Percentiles rank a stretch among this genome's conserved stretches.
These are phyloP conservation scores for Wickerhamomyces queroliae DNA, from an alignment of 805 yeast genomes.

Conservation along the genomic window DNA sequence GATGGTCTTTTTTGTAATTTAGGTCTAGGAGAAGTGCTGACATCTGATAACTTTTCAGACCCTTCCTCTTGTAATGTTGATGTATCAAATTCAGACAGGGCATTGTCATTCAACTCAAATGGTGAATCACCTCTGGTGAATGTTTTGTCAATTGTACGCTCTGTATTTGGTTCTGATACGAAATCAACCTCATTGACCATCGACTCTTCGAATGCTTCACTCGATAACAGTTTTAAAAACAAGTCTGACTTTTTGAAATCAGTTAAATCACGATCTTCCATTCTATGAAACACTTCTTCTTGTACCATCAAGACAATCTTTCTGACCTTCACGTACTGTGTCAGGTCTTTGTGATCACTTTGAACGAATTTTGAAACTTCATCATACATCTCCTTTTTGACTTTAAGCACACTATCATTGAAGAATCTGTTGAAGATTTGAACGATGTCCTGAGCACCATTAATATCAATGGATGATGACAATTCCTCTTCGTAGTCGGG, in stretches of 20 bases:
- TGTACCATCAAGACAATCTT: slow-evolving; percentile 57
- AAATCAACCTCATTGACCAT: slow-evolving; percentile 22
- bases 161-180: slow-evolving; percentile 4
- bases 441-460: slow-evolving; percentile 45
- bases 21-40: background rate
- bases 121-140: background rate
- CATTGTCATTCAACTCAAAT: background rate
- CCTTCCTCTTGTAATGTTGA: too few species aligned
- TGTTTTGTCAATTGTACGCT: slow-evolving; percentile 16
- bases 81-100: too few species aligned
- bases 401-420: slow-evolving; percentile 22
- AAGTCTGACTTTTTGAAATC: slow-evolving; percentile 55
- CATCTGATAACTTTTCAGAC: too few species aligned
- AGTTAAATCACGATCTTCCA: slow-evolving; percentile 49
- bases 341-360: slow-evolving; percentile 9
- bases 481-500: slow-evolving; percentile 23
- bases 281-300: slow-evolving; percentile 38
- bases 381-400: slow-evolving; percentile 21
- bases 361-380: slow-evolving; percentile 33
- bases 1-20: background rate
- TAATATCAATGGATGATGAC: slow-evolving; percentile 31
- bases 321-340: slow-evolving; percentile 48
- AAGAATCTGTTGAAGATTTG: slow-evolving; percentile 43
- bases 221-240: slow-evolving; percentile 47
- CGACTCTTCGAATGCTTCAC: slow-evolving; percentile 28